Evolutionary conservation across 108 stramenopile species (phyloP), one percentile per base, ranked within the genome.

Genomic region (Ochromonas danica): DNA sequence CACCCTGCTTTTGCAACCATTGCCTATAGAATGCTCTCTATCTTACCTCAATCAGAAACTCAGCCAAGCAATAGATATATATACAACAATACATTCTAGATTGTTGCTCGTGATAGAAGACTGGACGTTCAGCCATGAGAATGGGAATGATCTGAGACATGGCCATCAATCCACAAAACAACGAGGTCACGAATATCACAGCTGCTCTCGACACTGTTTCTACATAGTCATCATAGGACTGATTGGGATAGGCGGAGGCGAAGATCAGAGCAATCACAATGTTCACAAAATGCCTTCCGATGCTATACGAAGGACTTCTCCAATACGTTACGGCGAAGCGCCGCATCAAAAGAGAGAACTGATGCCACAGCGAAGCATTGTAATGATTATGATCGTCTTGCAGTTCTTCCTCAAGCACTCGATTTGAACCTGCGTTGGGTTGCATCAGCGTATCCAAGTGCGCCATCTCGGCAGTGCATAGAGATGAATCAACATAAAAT

Each of bases 301-400:
- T 10, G 17, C 17, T 22, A 22, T 57, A 57, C 51, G 51, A 57
- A 57, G 51, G 51, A 10, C 17, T 57, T 10, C 51, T 10, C 51
- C 51, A 57, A 57, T 57, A 57, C 17, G 51, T 57, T 22, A 57
- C 17, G 51, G 51, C 51, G 51, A 57, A 57, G 51, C 51, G 51
- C 51, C 22, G 10, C 17, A 57, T 17, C 17, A 57, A 17, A 10
- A 57, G 10, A 10, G 17, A 57, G 51, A 57, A 57, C 51, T 57
- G 51, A 10, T 57, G 51, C 51, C 10, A 57, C 17, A 17, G 22
- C 51, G 51, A 57, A 22, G 51, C 22, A 22, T 57, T 57, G 22
- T 57, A 57, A 10, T 17, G 10, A 10, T 10, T 17, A 22, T 57
- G 22, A 10, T 17, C 51, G 51, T 22, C 22, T 10, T 22, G 51